Base-by-base conservation (phyloP, 2,329 filamentous ascomycete species). In the Exophiala sp. region DNA sequence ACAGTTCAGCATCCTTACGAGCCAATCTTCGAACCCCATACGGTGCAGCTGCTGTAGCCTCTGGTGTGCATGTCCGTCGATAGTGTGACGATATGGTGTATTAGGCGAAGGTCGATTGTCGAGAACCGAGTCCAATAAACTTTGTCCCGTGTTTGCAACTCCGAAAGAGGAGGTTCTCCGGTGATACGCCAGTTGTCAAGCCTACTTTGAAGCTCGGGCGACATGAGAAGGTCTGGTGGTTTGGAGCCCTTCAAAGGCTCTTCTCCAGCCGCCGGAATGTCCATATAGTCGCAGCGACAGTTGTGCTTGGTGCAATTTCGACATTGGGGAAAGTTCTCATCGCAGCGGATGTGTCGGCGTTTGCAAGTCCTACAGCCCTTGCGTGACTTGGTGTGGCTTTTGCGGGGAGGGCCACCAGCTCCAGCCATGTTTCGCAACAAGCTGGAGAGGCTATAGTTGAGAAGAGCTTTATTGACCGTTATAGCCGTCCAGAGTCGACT, bases 231-330 rank as follows among this genome's bases (percentile, higher is more conserved):
- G 63, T 84, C 78, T 16, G 81, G 76, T 57, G 78, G 74, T 59
- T 79, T 77, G 42, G 78, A 76, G 58, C 77, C 73, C 55, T 71
- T 72, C 48, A 74, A 69, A 52, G 73, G 75, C 59, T 79, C 79
- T 61, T 81, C 79, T 46, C 75, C 73, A 57, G 86, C 79, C 42
- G 83, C 78, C 45, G 88, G 83, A 67, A 86, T 85, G 69, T 97
- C 91, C 80, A 96, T 95, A 77, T 97, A 99, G 65, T 96, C 94
- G 74, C 94, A 99, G 67, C 91, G 88, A 66, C 95, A 94, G 76
- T 96, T 96, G 76, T 99, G 94, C 76, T 97, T 99, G 58, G 92
- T 96, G 75, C 94, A 99, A 74, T 99, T 99, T 67, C 90, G 90
- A 77, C 91, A 99, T 82, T 99, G 94, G 47, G 94, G 94, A 67